Base-by-base conservation (phyloP, 108 stramenopile species). In the Skeletonema tropicum region DNA sequence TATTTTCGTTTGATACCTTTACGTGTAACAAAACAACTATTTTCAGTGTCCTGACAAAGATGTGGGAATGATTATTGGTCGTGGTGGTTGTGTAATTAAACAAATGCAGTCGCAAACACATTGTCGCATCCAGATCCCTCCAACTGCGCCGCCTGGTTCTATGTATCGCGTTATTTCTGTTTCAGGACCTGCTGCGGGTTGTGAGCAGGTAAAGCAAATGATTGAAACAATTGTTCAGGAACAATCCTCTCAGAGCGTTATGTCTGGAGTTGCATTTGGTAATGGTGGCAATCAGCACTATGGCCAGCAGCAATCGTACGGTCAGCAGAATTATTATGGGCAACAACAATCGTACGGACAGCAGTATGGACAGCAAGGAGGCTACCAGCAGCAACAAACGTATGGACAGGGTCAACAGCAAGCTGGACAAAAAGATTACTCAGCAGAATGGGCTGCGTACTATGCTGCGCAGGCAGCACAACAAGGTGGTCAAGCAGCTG, bases 51-150 rank as follows among this genome's bases (percentile, higher is more conserved):
- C 92, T 13, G 89, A 93, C 70, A 79, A 85, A 73, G 96, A 97
- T 76, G 93, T 97, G 10, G 96, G 96, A 0, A 84, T 97, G 87
- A 89, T 91, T 68, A 97, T 97, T 55, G 96, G 96, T 14, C 78
- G 92, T 29, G 80, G 80, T 59, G 96, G 96, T 9, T 93, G 90
- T 70, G 91, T 93, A 71, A 97, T 97, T 75, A 82, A 84, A 63
- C 88, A 94, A 68, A 88, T 97, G 87, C 96, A 97, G 77, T 66
- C 76, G 8, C 72, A 85, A 42, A 90, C 91, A n/a, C 80, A 83
- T 32, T 89, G 89, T 57, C 74, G 88, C 33, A 94, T 97, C 66
- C 92, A 97, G 67, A 94, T 97, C 48, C 96, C 96, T 6, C 78
- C 90, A 1, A 83, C 89, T 21, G 84, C 91, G 3, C 81, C 86